A percentile compares a stretch with the other conserved stretches of the same genome.
These are phyloP conservation scores for Xylaria sp. DNA, from an alignment of 2,329 filamentous ascomycete species.

Conservation along the genomic window DNA sequence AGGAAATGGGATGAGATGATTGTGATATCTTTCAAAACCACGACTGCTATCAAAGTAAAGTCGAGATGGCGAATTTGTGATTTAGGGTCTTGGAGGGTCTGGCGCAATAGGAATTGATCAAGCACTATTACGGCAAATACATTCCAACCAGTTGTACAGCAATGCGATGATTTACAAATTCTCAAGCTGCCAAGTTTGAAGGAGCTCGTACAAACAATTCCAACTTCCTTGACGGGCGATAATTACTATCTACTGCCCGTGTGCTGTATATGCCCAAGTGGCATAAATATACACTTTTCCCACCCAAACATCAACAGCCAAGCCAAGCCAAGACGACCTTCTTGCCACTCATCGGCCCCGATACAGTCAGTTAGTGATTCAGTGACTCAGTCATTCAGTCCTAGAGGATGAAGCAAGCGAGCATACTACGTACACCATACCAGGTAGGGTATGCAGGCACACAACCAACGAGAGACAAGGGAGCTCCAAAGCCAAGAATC, in stretches of 20 bases:
- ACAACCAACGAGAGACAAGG: background rate
- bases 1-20: background rate
- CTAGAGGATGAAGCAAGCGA: background rate
- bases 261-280: too few relatives aligned
- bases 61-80: background rate
- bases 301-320: background rate
- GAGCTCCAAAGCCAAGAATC: background rate
- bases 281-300: too few relatives aligned
- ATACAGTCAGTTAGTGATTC: background rate
- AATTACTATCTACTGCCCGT: too few relatives aligned
- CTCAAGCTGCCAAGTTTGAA: background rate
- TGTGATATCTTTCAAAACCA: background rate
- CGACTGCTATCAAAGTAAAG: background rate
- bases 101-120: conserved; percentile 14
- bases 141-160: background rate
- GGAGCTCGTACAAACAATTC: background rate
- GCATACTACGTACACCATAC: too few relatives aligned
- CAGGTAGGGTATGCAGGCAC: too few relatives aligned
- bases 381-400: too few relatives aligned
- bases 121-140: background rate
- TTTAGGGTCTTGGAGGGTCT: background rate
- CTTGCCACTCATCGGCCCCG: background rate
- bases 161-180: background rate
- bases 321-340: background rate
- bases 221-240: background rate